Conservation (phyloP, 2,329 filamentous ascomycete genomes). For the Talaromyces sp. region DNA sequence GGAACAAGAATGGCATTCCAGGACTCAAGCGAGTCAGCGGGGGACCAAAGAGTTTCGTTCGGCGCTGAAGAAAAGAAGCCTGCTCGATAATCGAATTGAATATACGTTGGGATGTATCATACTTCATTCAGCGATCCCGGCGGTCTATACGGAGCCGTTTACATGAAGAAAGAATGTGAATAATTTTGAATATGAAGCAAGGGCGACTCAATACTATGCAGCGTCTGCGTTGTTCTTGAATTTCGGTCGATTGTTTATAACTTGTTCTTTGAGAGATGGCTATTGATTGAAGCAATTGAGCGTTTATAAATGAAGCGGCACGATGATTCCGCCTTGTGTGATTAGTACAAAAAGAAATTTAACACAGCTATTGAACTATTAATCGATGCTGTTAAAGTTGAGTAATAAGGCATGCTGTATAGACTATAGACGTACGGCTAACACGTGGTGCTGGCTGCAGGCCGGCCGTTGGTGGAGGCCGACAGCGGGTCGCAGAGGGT, state of each 20-base stretch:
- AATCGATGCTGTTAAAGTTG: not conserved
- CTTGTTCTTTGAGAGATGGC: not conserved
- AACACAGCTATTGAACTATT: not conserved
- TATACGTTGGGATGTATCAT: not conserved
- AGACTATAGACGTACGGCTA: not conserved
- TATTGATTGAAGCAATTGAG: not conserved
- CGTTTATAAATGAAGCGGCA: not conserved
- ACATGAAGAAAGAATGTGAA: not conserved
- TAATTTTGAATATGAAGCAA: not conserved
- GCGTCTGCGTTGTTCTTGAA: not conserved
- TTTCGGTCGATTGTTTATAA: not conserved
- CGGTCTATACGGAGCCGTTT: not conserved
- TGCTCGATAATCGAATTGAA: not conserved
- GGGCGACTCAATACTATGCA: not conserved
- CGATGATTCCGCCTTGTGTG: too few relatives aligned
- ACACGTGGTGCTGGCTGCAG: not conserved
- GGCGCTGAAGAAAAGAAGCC: slow-evolving; percentile 15
- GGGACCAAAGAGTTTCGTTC: slow-evolving; percentile 33
- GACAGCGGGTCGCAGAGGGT: not conserved
- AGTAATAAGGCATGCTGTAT: not conserved
- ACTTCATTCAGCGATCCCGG: not conserved
- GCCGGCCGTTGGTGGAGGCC: not conserved
- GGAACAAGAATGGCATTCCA: slow-evolving; percentile 26
- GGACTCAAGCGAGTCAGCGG: slow-evolving; percentile 34
- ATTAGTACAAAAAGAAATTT: not conserved